Conservation (phyloP, 1,139 yeast species). For the Casaregolazyma lundiana region DNA sequence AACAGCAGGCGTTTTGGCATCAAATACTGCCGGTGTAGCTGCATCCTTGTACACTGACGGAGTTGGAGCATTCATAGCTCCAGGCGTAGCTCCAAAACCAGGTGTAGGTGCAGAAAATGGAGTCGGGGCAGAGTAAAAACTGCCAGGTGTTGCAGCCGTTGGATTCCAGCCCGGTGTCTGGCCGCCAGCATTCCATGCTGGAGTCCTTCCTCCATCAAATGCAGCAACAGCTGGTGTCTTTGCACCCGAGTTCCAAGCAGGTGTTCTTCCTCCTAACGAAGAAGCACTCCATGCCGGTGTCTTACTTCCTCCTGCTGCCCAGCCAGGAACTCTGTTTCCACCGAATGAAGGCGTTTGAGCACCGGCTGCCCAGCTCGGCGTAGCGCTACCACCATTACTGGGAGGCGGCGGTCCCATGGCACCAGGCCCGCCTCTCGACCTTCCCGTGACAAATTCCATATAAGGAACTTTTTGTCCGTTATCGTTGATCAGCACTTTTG, state of each 20-base stretch:
- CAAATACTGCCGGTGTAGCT: conserved; percentile 40
- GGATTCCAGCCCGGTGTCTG: conserved; percentile 35
- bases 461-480: conserved; percentile 68
- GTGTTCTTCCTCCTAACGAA: conserved; percentile 37
- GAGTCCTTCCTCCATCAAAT: conserved; percentile 30
- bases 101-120: conserved; percentile 33
- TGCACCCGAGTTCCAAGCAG: conserved; percentile 37
- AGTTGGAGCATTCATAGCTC: conserved; percentile 37
- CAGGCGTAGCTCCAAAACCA: conserved; percentile 41
- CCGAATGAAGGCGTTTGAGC: conserved; percentile 43
- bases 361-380: conserved; percentile 43
- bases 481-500: conserved; percentile 65
- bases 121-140: conserved; percentile 22
- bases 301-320: conserved; percentile 39
- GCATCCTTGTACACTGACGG: conserved; percentile 43
- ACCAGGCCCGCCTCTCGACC: conserved; percentile 13
- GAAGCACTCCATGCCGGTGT: conserved; percentile 39
- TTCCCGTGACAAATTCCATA: conserved; percentile 55
- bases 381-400: conserved; percentile 29
- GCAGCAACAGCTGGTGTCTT: conserved; percentile 27
- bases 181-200: conserved; percentile 37
- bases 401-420: conserved; percentile 22
- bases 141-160: conserved; percentile 46
- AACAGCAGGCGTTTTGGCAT: conserved; percentile 42
- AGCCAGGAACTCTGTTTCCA: conserved; percentile 40